Base-by-base conservation (phyloP, 495 filamentous ascomycete species). In the Filosporella fistucella region DNA sequence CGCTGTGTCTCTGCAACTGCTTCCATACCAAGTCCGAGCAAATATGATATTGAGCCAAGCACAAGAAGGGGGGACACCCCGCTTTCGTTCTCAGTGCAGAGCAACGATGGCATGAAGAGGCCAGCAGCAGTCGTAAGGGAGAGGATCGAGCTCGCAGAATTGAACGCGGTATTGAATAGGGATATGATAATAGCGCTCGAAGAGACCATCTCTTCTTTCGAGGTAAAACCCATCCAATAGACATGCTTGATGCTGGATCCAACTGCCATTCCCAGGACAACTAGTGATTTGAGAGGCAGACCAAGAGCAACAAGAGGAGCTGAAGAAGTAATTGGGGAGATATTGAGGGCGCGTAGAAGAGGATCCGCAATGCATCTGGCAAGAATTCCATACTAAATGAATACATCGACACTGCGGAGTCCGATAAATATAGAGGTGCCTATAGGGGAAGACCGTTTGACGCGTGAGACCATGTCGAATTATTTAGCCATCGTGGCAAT, bases 371-470 rank as follows among this genome's bases (percentile, higher is more conserved):
- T 32, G 25, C 61, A 60, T 14, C 62, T 50, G 8, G 53, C 50
- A 5, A 78, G 63, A 29, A 86, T 70, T 23, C 58, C 60, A 56
- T 76, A 76, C 62, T 86, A 81, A 18, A 83, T 64, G 17, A 72
- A 63, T 7, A 74, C 63, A 54, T 86, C 81, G 51, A 74, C 62
- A 7, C 68, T 58, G 41, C 81, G 78, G 2, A 81, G 68, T 42
- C 71, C 71, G 52, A 82, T 50, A 64, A 85, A 85, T 57, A 72
- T 61, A 2, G 69, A 54, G 3, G 64, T 76, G 10, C 78, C 81
- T 7, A 67, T 32, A 8, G 68, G 68, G 6, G 75, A 72, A 39
- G 69, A 49, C 8, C 52, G 45, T 45, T 72, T 72, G 46, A 51
- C 43, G 48, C 38, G 29, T 21, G 16, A 17, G 1, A 44, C 26